Conservation (phyloP, 2,329 filamentous ascomycete species). For the Purpureocillium lavendulum region DNA sequence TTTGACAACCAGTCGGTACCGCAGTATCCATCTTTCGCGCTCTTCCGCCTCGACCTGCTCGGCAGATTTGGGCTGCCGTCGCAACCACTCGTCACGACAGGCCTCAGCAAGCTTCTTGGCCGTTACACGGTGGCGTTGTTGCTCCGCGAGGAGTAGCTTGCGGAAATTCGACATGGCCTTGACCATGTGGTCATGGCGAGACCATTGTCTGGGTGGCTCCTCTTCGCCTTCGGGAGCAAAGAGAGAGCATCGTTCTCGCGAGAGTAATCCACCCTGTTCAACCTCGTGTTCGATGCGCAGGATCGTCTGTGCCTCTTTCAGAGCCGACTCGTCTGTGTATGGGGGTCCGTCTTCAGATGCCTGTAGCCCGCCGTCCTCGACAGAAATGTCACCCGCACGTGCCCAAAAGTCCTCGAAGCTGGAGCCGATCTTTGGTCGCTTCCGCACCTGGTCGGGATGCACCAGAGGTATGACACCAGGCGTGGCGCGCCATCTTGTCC, state of each 20-base stretch:
- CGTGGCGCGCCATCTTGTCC: conserved; percentile 40
- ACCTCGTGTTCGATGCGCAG: conserved; percentile 63
- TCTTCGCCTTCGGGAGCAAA: conserved; percentile 65
- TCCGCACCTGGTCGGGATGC: conserved; percentile 49
- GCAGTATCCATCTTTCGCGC: conserved; percentile 53
- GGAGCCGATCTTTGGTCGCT: conserved; percentile 42
- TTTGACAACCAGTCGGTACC: conserved; percentile 65
- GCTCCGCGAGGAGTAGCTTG: conserved; percentile 71
- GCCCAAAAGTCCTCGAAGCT: conserved; percentile 51
- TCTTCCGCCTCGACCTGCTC: conserved; percentile 81
- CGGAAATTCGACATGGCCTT: conserved; percentile 75
- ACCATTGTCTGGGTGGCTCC: conserved; percentile 71
- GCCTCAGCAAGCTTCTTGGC: conserved; percentile 76
- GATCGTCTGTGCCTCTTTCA: conserved; percentile 62
- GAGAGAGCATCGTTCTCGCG: conserved; percentile 58
- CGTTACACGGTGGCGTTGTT: conserved; percentile 63
- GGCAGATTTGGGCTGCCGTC: conserved; percentile 63
- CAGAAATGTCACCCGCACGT: conserved; percentile 39
- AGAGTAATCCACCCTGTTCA: conserved; percentile 67
- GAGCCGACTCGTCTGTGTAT: conserved; percentile 54
- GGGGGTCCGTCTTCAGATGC: conserved; percentile 45
- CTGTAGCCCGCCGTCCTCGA: conserved; percentile 50
- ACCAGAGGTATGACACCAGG: conserved; percentile 42
- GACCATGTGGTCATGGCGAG: conserved; percentile 78
- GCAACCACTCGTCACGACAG: conserved; percentile 66